Base-by-base conservation (phyloP, 2,329 filamentous ascomycete species). In the Fusarium guadeloupense region DNA sequence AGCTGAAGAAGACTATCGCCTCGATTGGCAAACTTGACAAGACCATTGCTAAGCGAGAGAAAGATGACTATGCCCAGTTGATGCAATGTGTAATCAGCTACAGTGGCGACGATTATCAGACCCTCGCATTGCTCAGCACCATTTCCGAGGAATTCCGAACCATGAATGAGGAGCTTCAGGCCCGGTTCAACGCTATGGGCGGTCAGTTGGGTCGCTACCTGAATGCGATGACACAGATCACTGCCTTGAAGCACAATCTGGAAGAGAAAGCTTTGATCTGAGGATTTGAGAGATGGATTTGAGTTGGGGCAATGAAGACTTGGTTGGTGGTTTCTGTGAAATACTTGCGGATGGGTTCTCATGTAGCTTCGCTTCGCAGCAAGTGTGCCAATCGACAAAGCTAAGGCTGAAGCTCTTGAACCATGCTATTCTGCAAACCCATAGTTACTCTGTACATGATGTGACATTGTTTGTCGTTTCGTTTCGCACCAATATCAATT, bases 251-350 rank as follows among this genome's bases (percentile, higher is more conserved):
- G 16, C 48, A 51, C 2, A 19, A 12, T 14, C 23, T 51, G 19
- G 41, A 51, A 21, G 31, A 47, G 26, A 42, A 51, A 13, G 20
- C 25, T 9, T 2, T 51, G 19, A 30, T 51, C 8, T 51, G 48
- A 51, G 12, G 4, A 14, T 9, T 12, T 12, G 9, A 8, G n/a
- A 8, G 17, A 20, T 14, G 17, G 35, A 38, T 23, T 7, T 7
- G 13, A n/a, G 6, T 38, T 13, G 14, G 6, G 13, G 33, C 10
- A 9, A 9, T 6, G 6, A 21, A 21, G 19, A 13, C 9, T 38
- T 12, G 14, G 20, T 7, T 9, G 9, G 14, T 21, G 20, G 35
- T n/a, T 38, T 23, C 13, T 38, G 7, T 21, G 13, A n/a, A n/a
- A n/a, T n/a, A n/a, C n/a, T n/a, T 20, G 19, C 5, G 9, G 14